Evolutionary conservation across 2,329 filamentous ascomycete species (phyloP), one percentile per base, ranked within the genome.

Genomic region (Gliomastix tumulicola): DNA sequence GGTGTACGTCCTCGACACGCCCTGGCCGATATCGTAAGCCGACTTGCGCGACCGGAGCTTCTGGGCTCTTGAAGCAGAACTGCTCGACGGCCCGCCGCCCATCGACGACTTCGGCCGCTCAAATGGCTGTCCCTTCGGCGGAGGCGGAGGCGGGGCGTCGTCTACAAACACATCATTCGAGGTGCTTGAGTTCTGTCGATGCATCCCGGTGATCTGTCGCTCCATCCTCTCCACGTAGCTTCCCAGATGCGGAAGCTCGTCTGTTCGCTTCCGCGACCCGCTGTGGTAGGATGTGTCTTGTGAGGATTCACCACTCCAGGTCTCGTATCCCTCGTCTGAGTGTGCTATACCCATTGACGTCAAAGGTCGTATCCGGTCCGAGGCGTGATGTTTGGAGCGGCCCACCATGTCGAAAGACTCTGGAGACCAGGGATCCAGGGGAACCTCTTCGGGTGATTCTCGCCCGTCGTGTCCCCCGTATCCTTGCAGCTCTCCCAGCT

Each of bases 181-280:
- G 23, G 62, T 53, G 30, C 66, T 69, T 13, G 34, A 13, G 44
- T 68, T 75, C 30, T 78, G 65, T 35, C 78, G 71, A 36, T 89
- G 83, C 68, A 88, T 77, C 43, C 76, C 77, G 34, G 79, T 75
- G 28, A 96, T 63, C 23, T 87, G 79, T 45, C 76, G 84, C 55
- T 97, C 90, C 88, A 97, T 96, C 34, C 88, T 77, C 50, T 92
- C 79, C 5, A 94, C 88, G 50, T 96, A 96, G 50, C 84, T 89
- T 53, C 79, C 84, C 10, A 95, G 66, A 48, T 89, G 79, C 15
- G 85, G 82, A 4, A 79, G 74, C 2, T 76, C 69, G 28, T 21
- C 17, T 34, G 21, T 16, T 71, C 73, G 69, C 18, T 55, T 57
- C 30, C 58, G 56, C 8, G 57, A 52, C 7, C 67, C 56, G 11